These are phyloP conservation scores for Wickerhamiella hasegawae DNA, from an alignment of 805 yeast genomes.

Conservation along the genomic window DNA sequence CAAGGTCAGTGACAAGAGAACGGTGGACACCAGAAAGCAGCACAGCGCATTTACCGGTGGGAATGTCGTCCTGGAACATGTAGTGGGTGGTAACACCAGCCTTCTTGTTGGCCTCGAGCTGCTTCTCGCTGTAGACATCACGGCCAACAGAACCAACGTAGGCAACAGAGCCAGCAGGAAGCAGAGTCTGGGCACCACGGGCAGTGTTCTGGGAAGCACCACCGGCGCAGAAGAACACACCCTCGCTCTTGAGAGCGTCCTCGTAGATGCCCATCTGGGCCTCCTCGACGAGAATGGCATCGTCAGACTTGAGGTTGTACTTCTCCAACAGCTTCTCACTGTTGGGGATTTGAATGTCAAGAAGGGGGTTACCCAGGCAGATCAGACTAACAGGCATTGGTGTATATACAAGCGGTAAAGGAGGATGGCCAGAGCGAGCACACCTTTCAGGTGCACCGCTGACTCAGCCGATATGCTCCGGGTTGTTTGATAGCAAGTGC, in stretches of 20 bases:
- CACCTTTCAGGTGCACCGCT: too few relatives aligned
- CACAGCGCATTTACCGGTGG: conserved; percentile 98
- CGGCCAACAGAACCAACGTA: conserved; percentile 96
- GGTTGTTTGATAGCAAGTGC: too few relatives aligned
- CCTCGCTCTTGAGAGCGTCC: conserved; percentile 49
- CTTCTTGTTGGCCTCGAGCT: conserved; percentile 63
- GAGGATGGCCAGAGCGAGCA: too few relatives aligned
- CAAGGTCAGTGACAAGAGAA: conserved; percentile 88
- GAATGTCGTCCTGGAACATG: conserved; percentile 56
- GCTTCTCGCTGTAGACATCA: conserved; percentile 70
- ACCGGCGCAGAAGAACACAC: conserved; percentile 74
- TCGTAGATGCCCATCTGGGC: conserved; percentile 74
- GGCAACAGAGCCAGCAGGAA: conserved; percentile 67
- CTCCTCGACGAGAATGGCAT: conserved; percentile 75
- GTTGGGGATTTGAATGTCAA: conserved; percentile 73
- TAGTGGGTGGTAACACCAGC: conserved; percentile 84
- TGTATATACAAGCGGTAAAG: neutral
- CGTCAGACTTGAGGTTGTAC: conserved; percentile 76
- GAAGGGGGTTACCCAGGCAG: conserved; percentile 83
- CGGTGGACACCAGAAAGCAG: conserved; percentile 76
- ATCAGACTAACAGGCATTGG: conserved; percentile 40
- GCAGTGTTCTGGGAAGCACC: conserved; percentile 99
- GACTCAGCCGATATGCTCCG: too few relatives aligned
- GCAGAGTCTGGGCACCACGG: conserved; percentile 89
- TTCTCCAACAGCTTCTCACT: conserved; percentile 48